Conservation (phyloP, 305 asterid genomes). For the Fraxinus angustifolia region DNA sequence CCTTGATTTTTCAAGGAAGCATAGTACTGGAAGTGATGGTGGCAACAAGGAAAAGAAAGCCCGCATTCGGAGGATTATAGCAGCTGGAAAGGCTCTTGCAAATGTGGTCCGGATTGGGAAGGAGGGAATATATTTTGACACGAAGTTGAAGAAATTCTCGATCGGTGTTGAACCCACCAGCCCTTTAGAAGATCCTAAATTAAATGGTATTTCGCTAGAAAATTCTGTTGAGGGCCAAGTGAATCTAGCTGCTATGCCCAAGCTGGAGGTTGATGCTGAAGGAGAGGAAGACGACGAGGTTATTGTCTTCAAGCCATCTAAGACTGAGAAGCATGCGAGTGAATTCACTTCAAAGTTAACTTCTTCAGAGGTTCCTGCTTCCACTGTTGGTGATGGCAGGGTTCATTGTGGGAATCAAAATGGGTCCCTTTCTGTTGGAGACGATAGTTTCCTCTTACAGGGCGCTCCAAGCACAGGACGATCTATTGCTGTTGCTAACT, state of each 20-base stretch:
- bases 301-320: slow-evolving; percentile 75
- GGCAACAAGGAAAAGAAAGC: slow-evolving; percentile 58
- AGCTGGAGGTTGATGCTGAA: slow-evolving; percentile 36
- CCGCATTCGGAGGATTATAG: slow-evolving; percentile 71
- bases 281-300: slow-evolving; percentile 90
- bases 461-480: slow-evolving; percentile 39
- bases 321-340: slow-evolving; percentile 50
- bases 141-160: slow-evolving; percentile 54
- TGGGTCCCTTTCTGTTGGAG: slow-evolving; percentile 42
- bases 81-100: slow-evolving; percentile 91
- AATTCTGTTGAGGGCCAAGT: slow-evolving; percentile 28
- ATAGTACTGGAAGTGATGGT: slow-evolving; percentile 53
- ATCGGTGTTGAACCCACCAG: slow-evolving; percentile 57
- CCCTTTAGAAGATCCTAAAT: slow-evolving; percentile 32
- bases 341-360: slow-evolving; percentile 37
- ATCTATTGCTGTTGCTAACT: slow-evolving; percentile 29
- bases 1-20: slow-evolving; percentile 85
- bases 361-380: slow-evolving; percentile 35
- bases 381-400: slow-evolving; percentile 33
- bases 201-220: slow-evolving; percentile 28
- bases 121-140: slow-evolving; percentile 65
- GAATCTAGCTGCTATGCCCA: slow-evolving; percentile 27
- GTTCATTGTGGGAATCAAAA: slow-evolving; percentile 34
- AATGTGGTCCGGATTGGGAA: slow-evolving; percentile 52
- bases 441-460: slow-evolving; percentile 40